phyloP scores from a whole-genome alignment of 257 asterid genomes.

The Paraleonurus japonicus region DNA sequence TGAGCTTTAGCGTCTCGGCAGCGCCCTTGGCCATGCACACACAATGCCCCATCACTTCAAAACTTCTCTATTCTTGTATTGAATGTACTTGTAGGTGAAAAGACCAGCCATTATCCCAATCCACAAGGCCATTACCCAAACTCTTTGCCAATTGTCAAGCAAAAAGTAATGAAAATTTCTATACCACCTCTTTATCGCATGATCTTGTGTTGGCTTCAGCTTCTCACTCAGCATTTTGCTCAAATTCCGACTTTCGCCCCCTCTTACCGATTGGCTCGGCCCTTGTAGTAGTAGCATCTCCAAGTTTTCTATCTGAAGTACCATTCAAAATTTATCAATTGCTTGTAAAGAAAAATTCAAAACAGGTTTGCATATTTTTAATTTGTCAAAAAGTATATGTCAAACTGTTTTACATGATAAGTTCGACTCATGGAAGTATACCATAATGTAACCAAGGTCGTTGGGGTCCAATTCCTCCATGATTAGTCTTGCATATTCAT shows the following conservation, averaged over 20 bases:
- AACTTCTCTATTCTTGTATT: slow-evolving; percentile 60
- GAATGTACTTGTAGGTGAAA: slow-evolving; percentile 71
- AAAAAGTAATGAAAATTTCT: slow-evolving; percentile 57
- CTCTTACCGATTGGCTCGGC: slow-evolving; percentile 52
- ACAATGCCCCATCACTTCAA: slow-evolving; percentile 72
- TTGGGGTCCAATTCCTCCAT: slow-evolving; percentile 94
- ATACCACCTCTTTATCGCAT: slow-evolving; percentile 47
- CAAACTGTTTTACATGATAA: too few species aligned
- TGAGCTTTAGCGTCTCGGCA: slow-evolving; percentile 91
- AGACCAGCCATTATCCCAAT: slow-evolving; percentile 81
- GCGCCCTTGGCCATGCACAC: slow-evolving; percentile 94
- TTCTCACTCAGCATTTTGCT: slow-evolving; percentile 89
- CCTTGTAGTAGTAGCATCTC: slow-evolving; percentile 91
- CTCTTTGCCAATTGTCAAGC: slow-evolving; percentile 85
- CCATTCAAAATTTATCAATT: background rate
- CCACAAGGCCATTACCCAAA: slow-evolving; percentile 89
- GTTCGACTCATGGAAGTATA: too few species aligned
- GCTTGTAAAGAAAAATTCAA: background rate
- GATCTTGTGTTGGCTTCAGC: slow-evolving; percentile 62
- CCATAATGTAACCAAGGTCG: slow-evolving; percentile 73
- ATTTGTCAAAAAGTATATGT: too few species aligned
- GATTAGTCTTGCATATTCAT: slow-evolving; percentile 89
- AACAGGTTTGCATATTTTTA: too few species aligned
- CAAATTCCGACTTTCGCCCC: slow-evolving; percentile 71
- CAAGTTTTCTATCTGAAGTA: slow-evolving; percentile 67